Evolutionary conservation across 2,329 filamentous ascomycete genomes (phyloP).

Genomic region (Colletotrichum acutatum): DNA sequence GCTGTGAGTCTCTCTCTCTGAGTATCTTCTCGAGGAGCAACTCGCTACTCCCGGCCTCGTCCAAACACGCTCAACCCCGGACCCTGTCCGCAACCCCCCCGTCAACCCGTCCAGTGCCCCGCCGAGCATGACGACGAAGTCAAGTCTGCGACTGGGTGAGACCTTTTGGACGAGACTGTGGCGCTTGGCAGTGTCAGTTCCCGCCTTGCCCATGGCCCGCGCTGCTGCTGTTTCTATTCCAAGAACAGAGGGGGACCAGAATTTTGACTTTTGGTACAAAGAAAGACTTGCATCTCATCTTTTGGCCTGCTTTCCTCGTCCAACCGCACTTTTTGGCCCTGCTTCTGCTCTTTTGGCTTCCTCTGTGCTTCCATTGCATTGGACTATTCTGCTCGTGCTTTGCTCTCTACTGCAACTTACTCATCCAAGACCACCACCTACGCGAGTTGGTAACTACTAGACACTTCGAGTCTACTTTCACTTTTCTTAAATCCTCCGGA

Average conservation of each 20-base stretch:
- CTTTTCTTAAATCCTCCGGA: neutral
- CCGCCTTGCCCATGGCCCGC: conserved; percentile 24
- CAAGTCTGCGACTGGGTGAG: conserved; percentile 32
- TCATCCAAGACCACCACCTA: conserved; percentile 8
- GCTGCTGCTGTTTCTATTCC: conserved; percentile 31
- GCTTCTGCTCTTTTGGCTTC: conserved; percentile 6
- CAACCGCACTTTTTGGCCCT: neutral
- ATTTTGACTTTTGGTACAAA: conserved; percentile 32
- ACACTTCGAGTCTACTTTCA: neutral
- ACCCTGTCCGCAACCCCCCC: conserved; percentile 16
- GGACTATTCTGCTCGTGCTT: neutral
- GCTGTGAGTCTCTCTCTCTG: neutral
- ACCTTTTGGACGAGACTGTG: conserved; percentile 28
- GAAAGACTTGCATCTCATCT: conserved; percentile 24
- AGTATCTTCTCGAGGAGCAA: neutral
- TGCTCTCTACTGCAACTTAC: conserved; percentile 5
- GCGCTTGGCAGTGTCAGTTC: conserved; percentile 36
- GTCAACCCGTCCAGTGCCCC: conserved; percentile 12
- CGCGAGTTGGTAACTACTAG: too few species aligned
- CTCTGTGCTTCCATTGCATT: neutral
- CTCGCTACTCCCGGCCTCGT: conserved; percentile 5
- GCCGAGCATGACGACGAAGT: conserved; percentile 30
- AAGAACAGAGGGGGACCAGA: conserved; percentile 13
- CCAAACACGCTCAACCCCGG: conserved; percentile 17
- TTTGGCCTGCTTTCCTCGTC: neutral